phyloP scores from a whole-genome alignment of 1,139 yeast genomes.

The Yamadazyma conglobata region DNA sequence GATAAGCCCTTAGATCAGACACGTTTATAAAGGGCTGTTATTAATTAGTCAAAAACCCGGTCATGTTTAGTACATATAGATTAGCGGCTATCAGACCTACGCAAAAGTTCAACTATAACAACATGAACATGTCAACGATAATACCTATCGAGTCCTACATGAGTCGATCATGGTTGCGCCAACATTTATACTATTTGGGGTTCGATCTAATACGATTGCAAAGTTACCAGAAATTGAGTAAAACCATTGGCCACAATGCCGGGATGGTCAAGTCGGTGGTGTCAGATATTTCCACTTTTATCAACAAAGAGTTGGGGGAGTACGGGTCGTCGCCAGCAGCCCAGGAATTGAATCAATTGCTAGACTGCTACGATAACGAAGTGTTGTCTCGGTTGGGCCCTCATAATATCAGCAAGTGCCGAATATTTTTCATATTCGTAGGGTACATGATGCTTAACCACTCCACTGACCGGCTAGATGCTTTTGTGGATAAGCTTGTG shows the following conservation, averaged over 20 bases:
- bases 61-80: too few species aligned
- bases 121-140: constrained; percentile 5
- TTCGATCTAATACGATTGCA: constrained; percentile 34
- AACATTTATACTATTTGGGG: constrained; percentile 35
- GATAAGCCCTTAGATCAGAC: constrained; percentile 1
- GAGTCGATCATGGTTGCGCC: constrained; percentile 25
- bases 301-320: constrained; percentile 26
- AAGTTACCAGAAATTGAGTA: constrained; percentile 33
- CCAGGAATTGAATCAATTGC: constrained; percentile 23
- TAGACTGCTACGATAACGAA: constrained; percentile 15
- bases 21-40: not conserved
- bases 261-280: constrained; percentile 36
- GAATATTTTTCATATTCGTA: constrained; percentile 35
- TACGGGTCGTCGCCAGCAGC: constrained; percentile 16
- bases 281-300: constrained; percentile 34
- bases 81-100: too few species aligned
- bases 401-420: constrained; percentile 18
- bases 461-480: constrained; percentile 23
- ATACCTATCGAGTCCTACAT: constrained; percentile 13
- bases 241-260: constrained; percentile 28
- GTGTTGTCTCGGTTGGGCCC: constrained; percentile 6
- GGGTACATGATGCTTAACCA: constrained; percentile 32
- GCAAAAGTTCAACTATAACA: too few species aligned
- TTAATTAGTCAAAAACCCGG: too few species aligned
- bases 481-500: constrained; percentile 29